Conservation (phyloP, 2,329 filamentous ascomycete species). For the Alternaria metachromatica region DNA sequence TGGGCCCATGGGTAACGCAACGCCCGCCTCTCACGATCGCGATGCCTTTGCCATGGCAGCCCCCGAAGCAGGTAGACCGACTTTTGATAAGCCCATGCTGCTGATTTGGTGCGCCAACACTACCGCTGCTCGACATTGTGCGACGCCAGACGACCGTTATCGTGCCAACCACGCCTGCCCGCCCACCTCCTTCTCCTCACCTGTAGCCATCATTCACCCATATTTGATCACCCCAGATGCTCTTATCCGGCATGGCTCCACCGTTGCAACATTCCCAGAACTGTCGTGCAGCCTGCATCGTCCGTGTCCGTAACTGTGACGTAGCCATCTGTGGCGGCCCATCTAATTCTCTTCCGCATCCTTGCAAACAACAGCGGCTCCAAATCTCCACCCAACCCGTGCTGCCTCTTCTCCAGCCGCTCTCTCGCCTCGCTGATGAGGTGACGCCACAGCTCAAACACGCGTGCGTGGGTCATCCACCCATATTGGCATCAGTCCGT, state of each 20-base stretch:
- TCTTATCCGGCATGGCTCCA: background rate
- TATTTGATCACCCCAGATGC: background rate
- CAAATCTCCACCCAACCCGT: background rate
- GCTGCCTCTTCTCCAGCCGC: background rate
- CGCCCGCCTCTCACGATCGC: background rate
- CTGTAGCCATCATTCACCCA: constrained; percentile 5
- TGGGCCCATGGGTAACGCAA: constrained; percentile 6
- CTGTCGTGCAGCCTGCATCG: background rate
- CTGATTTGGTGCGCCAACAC: background rate
- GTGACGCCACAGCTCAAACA: constrained; percentile 10
- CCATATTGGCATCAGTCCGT: background rate
- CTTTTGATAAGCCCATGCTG: constrained; percentile 5
- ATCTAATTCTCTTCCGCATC: background rate
- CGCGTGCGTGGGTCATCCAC: background rate
- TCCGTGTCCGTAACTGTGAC: constrained; percentile 7
- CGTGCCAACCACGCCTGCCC: constrained; percentile 12
- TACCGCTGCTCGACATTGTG: constrained; percentile 1
- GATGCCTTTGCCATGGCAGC: background rate
- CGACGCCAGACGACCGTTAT: background rate
- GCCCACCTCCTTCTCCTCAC: constrained; percentile 11
- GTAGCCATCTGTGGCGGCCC: constrained; percentile 13
- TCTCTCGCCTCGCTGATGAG: constrained; percentile 1
- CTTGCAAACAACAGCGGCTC: background rate
- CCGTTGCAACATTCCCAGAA: background rate
- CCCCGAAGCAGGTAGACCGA: constrained; percentile 1